A percentile compares a stretch with the other conserved stretches of the same genome.
Conservation (phyloP, 2,329 filamentous ascomycete genomes). For the Gnomoniopsis sp. region DNA sequence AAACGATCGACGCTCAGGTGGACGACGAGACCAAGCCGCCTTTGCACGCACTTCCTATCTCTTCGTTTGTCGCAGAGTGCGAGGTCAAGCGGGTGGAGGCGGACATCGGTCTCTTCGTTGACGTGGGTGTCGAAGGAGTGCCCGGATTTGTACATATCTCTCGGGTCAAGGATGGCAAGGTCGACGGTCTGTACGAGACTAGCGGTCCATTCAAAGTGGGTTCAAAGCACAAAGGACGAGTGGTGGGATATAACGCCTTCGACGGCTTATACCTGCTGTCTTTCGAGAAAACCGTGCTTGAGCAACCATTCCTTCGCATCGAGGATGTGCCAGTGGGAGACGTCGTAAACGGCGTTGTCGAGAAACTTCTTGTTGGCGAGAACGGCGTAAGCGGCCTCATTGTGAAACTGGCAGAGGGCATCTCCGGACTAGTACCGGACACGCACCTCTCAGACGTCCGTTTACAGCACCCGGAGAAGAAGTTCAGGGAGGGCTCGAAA, state of each 20-base stretch:
- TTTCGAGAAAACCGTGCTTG: constrained; percentile 75
- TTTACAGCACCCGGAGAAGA: constrained; percentile 91
- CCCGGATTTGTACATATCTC: constrained; percentile 95
- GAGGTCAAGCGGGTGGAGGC: constrained; percentile 77
- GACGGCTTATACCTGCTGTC: constrained; percentile 86
- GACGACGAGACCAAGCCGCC: constrained; percentile 44
- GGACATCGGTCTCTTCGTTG: constrained; percentile 76
- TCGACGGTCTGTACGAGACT: constrained; percentile 75
- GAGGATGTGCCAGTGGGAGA: constrained; percentile 84
- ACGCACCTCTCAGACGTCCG: constrained; percentile 85
- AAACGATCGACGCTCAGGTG: constrained; percentile 39
- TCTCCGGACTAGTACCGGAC: constrained; percentile 84
- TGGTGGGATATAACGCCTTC: constrained; percentile 82
- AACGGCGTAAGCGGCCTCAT: constrained; percentile 79
- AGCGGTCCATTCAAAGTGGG: constrained; percentile 76
- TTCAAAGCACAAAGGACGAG: constrained; percentile 74
- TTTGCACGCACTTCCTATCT: constrained; percentile 62
- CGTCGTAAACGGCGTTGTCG: constrained; percentile 76
- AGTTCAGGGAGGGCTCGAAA: constrained; percentile 82
- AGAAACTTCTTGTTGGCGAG: constrained; percentile 76
- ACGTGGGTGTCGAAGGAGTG: constrained; percentile 64
- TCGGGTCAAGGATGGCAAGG: constrained; percentile 81
- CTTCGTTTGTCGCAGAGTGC: constrained; percentile 72
- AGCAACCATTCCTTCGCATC: constrained; percentile 85
- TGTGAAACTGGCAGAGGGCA: constrained; percentile 79